phyloP scores from a whole-genome alignment of 495 filamentous ascomycete genomes.

The Neurospora sp. region DNA sequence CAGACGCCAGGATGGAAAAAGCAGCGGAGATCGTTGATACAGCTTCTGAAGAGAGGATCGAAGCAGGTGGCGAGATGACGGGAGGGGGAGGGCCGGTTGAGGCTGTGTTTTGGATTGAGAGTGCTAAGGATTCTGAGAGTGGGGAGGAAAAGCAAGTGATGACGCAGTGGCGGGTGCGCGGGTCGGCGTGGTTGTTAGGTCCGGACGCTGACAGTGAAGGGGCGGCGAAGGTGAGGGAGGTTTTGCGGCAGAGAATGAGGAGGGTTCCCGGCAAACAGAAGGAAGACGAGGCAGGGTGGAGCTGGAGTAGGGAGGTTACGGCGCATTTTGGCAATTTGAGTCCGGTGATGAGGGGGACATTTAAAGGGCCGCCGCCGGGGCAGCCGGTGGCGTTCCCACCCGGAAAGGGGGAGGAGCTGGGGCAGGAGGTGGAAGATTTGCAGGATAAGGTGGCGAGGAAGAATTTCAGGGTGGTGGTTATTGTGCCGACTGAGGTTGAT shows the following conservation, averaged over 20 bases:
- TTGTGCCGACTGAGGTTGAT: constrained; percentile 74
- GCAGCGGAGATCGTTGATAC: constrained; percentile 52
- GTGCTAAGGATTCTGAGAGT: constrained; percentile 19
- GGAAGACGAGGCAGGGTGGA: constrained; percentile 37
- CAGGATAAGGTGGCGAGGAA: constrained; percentile 56
- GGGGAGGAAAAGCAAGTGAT: constrained; percentile 12
- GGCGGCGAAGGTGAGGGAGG: constrained; percentile 33
- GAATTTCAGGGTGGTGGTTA: constrained; percentile 81
- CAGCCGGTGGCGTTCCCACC: constrained; percentile 38
- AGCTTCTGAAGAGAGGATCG: neutral
- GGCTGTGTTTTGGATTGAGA: constrained; percentile 70
- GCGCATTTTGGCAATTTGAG: constrained; percentile 81
- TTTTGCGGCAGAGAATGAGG: constrained; percentile 40
- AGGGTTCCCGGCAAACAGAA: constrained; percentile 11
- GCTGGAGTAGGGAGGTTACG: constrained; percentile 63
- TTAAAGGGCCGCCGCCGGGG: constrained; percentile 69
- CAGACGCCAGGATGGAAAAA: constrained; percentile 82
- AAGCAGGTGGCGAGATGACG: constrained; percentile 25
- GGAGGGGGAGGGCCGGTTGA: constrained; percentile 65
- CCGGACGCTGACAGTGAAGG: constrained; percentile 45
- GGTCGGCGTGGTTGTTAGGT: constrained; percentile 57
- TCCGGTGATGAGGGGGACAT: constrained; percentile 69
- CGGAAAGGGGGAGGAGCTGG: constrained; percentile 42
- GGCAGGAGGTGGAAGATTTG: constrained; percentile 58
- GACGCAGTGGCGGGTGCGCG: constrained; percentile 79